phyloP scores from a whole-genome alignment of 208 protist species.

The Trypanosoma melophagium region DNA sequence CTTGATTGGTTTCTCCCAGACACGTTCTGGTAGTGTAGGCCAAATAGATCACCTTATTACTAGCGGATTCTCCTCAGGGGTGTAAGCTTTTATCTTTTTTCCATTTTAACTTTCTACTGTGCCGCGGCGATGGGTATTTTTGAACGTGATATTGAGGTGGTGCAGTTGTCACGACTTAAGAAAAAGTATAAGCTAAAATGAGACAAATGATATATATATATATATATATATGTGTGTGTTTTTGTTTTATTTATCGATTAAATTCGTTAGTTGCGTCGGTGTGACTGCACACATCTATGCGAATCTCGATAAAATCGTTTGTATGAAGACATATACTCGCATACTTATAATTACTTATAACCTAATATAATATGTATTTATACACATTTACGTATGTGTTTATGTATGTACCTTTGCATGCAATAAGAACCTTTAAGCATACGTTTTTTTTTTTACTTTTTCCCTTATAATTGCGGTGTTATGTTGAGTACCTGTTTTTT shows the following conservation, averaged over 20 bases:
- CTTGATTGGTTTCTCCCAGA: conserved; percentile 45
- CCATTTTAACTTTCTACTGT: conserved; percentile 9
- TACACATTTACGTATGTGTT: background rate
- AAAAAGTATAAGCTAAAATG: background rate
- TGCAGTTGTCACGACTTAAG: background rate
- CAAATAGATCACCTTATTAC: conserved; percentile 7
- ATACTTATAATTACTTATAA: background rate
- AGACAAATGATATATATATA: background rate
- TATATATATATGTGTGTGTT: too few relatives aligned
- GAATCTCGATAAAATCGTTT: background rate
- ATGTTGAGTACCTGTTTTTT: too few relatives aligned
- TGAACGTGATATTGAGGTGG: conserved; percentile 7
- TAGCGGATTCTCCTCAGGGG: background rate
- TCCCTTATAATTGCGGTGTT: too few relatives aligned
- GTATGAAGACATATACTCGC: background rate
- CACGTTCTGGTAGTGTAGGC: background rate
- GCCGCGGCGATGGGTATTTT: conserved; percentile 7
- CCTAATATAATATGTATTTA: background rate
- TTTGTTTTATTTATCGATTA: background rate
- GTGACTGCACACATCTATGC: background rate
- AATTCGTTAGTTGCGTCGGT: background rate
- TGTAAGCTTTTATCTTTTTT: conserved; percentile 9
- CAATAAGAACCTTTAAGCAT: background rate
- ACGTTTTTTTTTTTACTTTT: background rate
- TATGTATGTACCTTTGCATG: background rate